Percentiles rank a stretch among this genome's conserved stretches.
phyloP scores from a whole-genome alignment of 257 asterid genomes.

The Solanum pinnatisectum region DNA sequence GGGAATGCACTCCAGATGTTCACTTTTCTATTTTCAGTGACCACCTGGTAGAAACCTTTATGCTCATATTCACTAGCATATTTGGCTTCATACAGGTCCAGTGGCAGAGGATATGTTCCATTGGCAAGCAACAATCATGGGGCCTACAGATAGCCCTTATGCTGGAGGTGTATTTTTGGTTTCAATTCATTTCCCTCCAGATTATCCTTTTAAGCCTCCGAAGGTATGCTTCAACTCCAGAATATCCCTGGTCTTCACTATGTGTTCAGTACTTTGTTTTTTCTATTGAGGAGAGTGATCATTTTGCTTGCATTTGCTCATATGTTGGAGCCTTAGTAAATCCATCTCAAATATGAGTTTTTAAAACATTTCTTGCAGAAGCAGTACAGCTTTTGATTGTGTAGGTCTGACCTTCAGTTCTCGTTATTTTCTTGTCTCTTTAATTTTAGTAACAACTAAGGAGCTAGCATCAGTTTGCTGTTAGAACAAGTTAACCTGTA shows the following conservation, averaged over 20 bases:
- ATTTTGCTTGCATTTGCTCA: background rate
- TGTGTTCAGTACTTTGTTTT: background rate
- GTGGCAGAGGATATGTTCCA: conserved; percentile 24
- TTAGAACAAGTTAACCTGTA: background rate
- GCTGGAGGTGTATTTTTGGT: conserved; percentile 39
- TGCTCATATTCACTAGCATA: background rate
- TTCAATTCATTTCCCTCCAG: conserved; percentile 42
- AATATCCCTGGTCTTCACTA: background rate
- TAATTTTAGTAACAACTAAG: background rate
- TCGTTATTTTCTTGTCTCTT: background rate
- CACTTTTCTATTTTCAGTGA: background rate
- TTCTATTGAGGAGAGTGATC: background rate
- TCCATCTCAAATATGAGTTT: background rate
- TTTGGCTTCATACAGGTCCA: background rate
- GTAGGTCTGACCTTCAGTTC: background rate
- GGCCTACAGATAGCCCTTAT: conserved; percentile 39
- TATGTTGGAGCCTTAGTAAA: background rate
- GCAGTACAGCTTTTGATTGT: background rate
- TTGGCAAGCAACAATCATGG: conserved; percentile 46
- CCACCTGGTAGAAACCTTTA: background rate
- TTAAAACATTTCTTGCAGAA: background rate
- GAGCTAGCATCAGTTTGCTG: background rate
- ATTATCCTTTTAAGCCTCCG: conserved; percentile 42
- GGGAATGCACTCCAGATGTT: background rate
- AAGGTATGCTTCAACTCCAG: conserved; percentile 14